Percentiles rank a stretch among this genome's conserved stretches.
These are phyloP conservation scores for Fomitopsis pinicola DNA, from an alignment of 1,284 basidiomycete genomes.

Conservation along the genomic window DNA sequence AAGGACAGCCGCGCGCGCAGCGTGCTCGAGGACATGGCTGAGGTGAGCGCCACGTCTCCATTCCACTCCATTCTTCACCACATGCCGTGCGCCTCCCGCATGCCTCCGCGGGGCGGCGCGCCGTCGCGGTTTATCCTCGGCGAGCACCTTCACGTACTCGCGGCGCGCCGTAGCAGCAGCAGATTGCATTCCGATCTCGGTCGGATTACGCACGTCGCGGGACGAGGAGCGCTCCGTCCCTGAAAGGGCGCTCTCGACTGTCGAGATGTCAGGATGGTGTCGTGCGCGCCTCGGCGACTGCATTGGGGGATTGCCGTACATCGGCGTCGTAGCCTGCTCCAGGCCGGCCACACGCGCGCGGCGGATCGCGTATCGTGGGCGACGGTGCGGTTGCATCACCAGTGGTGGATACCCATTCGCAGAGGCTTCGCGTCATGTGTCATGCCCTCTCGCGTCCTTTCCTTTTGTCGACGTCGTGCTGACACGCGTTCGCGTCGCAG, in stretches of 20 bases:
- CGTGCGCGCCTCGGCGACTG: no score
- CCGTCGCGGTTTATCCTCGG: no score
- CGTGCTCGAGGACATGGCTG: constrained; percentile 53
- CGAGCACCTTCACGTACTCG: no score
- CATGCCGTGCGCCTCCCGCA: not conserved
- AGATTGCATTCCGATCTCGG: not conserved
- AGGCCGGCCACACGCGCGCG: no score
- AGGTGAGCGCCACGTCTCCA: constrained; percentile 26
- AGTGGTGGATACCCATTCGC: not conserved
- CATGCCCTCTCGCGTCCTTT: not conserved
- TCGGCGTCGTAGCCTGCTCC: no score
- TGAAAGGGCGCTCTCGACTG: no score
- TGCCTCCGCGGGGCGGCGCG: not conserved
- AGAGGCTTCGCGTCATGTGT: not conserved
- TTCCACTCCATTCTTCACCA: not conserved
- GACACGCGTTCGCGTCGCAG: constrained; percentile 28
- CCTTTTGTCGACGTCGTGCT: not conserved
- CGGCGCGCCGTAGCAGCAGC: not conserved
- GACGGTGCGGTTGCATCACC: no score
- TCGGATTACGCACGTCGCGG: not conserved
- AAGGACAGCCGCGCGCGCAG: constrained; percentile 60
- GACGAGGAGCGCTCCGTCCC: not conserved
- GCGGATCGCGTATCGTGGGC: no score
- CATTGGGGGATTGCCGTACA: no score
- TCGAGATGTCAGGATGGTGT: no score